Evolutionary conservation across 176 grass and related monocot genomes (phyloP), one percentile per base, ranked within the genome.

Genomic region (Triticum aestivum): DNA sequence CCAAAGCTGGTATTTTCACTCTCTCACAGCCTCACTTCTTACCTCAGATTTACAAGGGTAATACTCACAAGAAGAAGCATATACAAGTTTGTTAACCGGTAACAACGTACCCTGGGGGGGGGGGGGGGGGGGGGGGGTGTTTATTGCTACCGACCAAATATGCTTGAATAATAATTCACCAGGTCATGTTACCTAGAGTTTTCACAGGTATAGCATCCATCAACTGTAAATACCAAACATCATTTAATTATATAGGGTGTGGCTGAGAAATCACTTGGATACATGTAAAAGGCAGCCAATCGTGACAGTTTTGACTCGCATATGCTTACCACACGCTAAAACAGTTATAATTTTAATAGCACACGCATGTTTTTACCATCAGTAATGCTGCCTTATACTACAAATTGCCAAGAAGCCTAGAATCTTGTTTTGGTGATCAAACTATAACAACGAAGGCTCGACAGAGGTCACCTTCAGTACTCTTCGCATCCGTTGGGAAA

Each of bases 391-490:
- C 45, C 32, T 18, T 52, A 49, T 64, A 13, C 11, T 79, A 83
- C 13, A 73, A 72, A 7, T 17, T 52, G 72, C 35, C 45, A 73
- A 24, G 59, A 78, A 21, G n/a, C 7, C 29, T 62, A 3, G 29
- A 82, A 8, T 49, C 8, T 1, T 3, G 5, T 32, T n/a, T 54
- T 78, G 2, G 41, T 72, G n/a, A 45, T 86, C 26, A 80, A 82
- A 77, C 11, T 39, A 32, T 33, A 61, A 17, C 76, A 47, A 75
- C 52, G 5, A 68, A 84, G 47, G 2, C 47, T 65, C 68, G 26
- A 79, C 66, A 52, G 81, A 26, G 41, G 52, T 87, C 69, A 98
- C 97, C 93, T 94, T 96, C 97, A 63, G 70, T 91, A 90, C 44
- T 96, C 87, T 92, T 96, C 1, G 77, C 79, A 3, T 89, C 78